Conservation (phyloP, 306 rosid species). For the Cicer yamashitae region DNA sequence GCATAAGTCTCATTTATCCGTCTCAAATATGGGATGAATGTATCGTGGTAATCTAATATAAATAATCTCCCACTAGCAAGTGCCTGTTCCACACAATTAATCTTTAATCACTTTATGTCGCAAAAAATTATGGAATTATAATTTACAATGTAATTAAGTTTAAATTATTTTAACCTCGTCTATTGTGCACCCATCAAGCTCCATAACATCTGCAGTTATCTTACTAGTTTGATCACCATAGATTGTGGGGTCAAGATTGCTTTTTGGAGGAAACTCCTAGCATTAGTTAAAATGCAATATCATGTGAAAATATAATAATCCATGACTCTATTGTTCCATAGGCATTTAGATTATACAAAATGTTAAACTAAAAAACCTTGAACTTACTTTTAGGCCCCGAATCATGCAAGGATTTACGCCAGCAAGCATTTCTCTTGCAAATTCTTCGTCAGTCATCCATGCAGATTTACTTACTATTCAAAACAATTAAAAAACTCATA, state of each 20-base stretch:
- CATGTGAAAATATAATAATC: not conserved
- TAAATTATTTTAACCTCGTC: constrained; percentile 61
- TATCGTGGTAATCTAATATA: constrained; percentile 77
- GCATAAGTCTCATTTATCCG: constrained; percentile 60
- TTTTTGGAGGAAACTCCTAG: constrained; percentile 79
- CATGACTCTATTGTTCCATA: not conserved
- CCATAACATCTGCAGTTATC: constrained; percentile 54
- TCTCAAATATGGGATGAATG: constrained; percentile 69
- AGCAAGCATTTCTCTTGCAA: constrained; percentile 90
- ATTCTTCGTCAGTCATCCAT: constrained; percentile 92
- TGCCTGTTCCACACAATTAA: constrained; percentile 58
- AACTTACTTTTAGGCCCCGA: constrained; percentile 64
- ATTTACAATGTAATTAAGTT: not conserved
- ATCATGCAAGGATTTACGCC: constrained; percentile 79
- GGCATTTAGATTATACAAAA: not conserved
- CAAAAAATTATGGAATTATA: not conserved
- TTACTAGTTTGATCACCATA: constrained; percentile 81
- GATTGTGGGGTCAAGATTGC: constrained; percentile 60
- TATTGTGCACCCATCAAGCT: constrained; percentile 59
- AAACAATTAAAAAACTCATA: constrained; percentile 14
- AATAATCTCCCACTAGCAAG: constrained; percentile 51
- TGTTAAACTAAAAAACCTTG: not conserved
- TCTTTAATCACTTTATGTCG: not conserved
- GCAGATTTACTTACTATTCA: constrained; percentile 62
- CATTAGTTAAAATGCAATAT: constrained; percentile 30